Base-by-base conservation (phyloP, 179 eudicot species). In the Sideroxylon spinosum region DNA sequence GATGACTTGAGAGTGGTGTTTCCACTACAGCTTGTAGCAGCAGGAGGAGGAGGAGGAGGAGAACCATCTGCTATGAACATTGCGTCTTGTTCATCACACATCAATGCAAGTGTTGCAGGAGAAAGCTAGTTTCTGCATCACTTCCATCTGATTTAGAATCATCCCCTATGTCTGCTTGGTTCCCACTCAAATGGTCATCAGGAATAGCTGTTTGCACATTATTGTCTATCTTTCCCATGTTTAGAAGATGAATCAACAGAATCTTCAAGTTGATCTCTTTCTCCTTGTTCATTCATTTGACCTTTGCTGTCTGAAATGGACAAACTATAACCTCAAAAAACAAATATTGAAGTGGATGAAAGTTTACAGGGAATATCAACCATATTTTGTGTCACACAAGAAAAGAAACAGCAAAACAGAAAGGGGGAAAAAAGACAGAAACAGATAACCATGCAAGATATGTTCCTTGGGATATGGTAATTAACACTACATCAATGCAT, bases 41-140 rank as follows among this genome's bases (percentile, higher is more conserved):
- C 28, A 74, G 72, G 85, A 22, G 90, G 1, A 32, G 37, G 2
- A 32, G 3, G 37, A 32, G 37, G 37, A 32, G 3, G 87, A 65
- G 95, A 88, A 76, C 86, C 86, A 78, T 84, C 80, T 62, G 88
- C 55, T 78, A 79, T 82, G 81, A 90, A 85, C 85, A 88, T 83
- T 64, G 95, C 82, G 68, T 88, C 93, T 79, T 87, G 88, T 83
- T 93, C 98, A 85, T 93, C 98, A 79, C 98, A 92, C 92, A 92
- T 88, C 79, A 93, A 88, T 48, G 93, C 93, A 63, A 93, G 87
- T 2, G 97, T 93, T 77, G 88, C 86, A 76, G 97, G 97, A 63
- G 98, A 92, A 89, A 87, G 83, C 78, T 83, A 76, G 78, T 86
- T 62, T 89, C 83, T n/a, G 68, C 86, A 82, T 89, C 90, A 80